phyloP scores from a whole-genome alignment of 75 land plant genomes.

The Adiantum capillusveneris region DNA sequence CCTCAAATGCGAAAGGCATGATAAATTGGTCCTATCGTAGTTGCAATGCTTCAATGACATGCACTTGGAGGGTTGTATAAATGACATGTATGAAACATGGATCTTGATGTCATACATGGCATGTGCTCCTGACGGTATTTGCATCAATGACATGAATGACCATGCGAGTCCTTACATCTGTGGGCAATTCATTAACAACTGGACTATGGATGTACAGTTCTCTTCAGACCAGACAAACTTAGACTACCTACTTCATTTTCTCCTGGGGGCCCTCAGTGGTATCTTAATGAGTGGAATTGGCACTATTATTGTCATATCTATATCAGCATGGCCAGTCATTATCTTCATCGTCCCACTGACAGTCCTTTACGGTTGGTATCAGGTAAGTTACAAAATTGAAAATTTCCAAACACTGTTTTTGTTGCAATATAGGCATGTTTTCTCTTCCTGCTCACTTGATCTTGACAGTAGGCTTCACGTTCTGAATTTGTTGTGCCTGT shows the following conservation, averaged over 20 bases:
- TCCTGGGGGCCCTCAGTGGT: conserved; percentile 8
- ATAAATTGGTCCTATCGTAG: no score
- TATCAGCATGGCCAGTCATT: conserved; percentile 24
- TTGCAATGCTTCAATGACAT: no score
- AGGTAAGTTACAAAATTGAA: conserved; percentile 10
- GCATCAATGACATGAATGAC: no score
- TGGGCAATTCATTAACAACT: no score
- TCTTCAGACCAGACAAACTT: conserved; percentile 25
- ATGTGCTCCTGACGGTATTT: no score
- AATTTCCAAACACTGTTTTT: not conserved
- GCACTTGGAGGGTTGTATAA: no score
- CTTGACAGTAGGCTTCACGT: no score
- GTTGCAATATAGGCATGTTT: not conserved
- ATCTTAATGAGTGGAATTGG: conserved; percentile 4
- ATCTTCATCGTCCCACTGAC: conserved; percentile 21
- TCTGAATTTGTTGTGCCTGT: no score
- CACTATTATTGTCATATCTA: conserved; percentile 2
- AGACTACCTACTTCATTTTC: conserved; percentile 14
- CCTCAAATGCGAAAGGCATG: no score
- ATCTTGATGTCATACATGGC: no score
- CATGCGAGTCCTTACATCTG: no score
- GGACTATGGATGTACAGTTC: conserved; percentile 13
- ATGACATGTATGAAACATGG: no score
- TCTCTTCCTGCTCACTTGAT: conserved; percentile 3
- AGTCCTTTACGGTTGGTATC: conserved; percentile 12